Evolutionary conservation across 441 rosid genomes (phyloP).

Genomic region (Croton laevigatus): DNA sequence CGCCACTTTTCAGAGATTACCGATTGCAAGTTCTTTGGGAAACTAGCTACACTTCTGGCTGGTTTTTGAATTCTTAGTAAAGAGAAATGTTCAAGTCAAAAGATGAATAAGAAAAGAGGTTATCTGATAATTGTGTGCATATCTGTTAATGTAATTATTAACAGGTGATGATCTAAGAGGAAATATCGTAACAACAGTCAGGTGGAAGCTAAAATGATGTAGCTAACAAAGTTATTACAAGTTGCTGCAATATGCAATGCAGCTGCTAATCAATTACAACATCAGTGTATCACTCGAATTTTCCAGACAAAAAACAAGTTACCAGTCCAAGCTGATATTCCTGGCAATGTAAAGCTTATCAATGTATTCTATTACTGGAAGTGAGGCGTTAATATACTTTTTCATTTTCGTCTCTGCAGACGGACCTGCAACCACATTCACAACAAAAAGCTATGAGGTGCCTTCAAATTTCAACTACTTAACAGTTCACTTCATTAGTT

Average conservation of each 20-base stretch:
- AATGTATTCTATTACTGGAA: slow-evolving; percentile 63
- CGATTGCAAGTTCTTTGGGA: background rate
- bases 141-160: background rate
- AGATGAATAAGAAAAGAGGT: background rate
- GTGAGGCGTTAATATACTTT: slow-evolving; percentile 62
- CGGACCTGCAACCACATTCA: slow-evolving; percentile 40
- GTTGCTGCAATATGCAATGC: background rate
- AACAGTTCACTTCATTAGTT: no score
- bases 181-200: background rate
- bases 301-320: slow-evolving; percentile 17
- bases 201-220: slow-evolving; percentile 2
- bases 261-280: background rate
- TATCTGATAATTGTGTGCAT: background rate
- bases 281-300: background rate
- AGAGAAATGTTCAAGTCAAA: background rate
- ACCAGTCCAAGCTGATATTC: slow-evolving; percentile 83
- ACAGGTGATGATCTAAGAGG: background rate
- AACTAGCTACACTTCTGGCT: background rate
- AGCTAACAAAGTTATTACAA: slow-evolving; percentile 5
- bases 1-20: background rate
- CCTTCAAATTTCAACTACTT: background rate
- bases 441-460: background rate
- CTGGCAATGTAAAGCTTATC: slow-evolving; percentile 73
- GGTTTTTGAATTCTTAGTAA: no score
- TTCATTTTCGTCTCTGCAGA: slow-evolving; percentile 81